phyloP scores from a whole-genome alignment of 257 asterid genomes.

The Solanum appendiculatum region DNA sequence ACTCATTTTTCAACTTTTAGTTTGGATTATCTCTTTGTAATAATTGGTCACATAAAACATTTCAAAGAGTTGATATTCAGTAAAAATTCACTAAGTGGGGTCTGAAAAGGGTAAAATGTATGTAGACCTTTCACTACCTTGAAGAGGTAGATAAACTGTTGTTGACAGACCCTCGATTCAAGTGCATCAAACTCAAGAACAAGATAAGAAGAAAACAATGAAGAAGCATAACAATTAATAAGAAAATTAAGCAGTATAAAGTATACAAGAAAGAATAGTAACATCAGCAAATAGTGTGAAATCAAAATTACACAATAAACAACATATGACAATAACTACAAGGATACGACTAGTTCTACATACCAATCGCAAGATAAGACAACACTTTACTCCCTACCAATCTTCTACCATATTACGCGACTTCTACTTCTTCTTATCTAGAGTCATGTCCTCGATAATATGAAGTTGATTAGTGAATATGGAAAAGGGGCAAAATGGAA shows the following conservation, averaged over 20 bases:
- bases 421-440: no score
- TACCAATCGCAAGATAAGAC: not conserved
- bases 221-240: not conserved
- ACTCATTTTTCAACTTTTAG: not conserved
- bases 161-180: rapidly evolving
- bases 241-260: no score
- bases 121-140: rapidly evolving
- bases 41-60: not conserved
- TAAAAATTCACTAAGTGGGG: rapidly evolving
- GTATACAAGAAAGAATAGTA: not conserved
- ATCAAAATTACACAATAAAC: not conserved
- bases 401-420: not conserved
- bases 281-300: no score
- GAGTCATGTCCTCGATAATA: no score
- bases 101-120: no score
- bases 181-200: not conserved
- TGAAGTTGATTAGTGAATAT: not conserved
- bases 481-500: no score
- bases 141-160: not conserved
- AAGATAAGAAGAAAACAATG: not conserved
- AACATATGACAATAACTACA: not conserved
- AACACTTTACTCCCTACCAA: not conserved
- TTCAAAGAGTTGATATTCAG: not conserved
- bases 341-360: no score
- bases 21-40: not conserved